Evolutionary conservation across 306 rosid species (phyloP).

Genomic region (Styphnolobium japonicum): DNA sequence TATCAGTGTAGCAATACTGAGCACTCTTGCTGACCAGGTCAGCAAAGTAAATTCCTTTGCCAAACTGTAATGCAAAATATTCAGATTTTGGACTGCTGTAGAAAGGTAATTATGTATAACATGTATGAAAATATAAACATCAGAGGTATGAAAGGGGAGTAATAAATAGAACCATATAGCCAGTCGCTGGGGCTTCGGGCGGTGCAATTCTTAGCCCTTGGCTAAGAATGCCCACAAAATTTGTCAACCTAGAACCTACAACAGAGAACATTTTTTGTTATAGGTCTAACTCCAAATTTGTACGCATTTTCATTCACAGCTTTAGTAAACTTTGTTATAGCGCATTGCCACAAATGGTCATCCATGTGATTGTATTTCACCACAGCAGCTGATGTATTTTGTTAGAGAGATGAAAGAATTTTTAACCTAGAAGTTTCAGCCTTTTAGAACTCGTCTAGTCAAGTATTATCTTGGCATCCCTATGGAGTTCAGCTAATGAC

Average conservation of each 20-base stretch:
- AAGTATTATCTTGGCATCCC: slow-evolving; percentile 10
- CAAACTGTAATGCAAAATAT: slow-evolving; percentile 67
- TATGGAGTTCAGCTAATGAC: background rate
- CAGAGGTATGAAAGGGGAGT: background rate
- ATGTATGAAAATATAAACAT: background rate
- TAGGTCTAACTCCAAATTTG: background rate
- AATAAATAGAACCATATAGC: slow-evolving; percentile 71
- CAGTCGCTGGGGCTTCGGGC: slow-evolving; percentile 98
- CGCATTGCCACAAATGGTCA: slow-evolving; percentile 12
- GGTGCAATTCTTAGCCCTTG: slow-evolving; percentile 99
- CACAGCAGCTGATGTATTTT: background rate
- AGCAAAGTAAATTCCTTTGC: slow-evolving; percentile 94
- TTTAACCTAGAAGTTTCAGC: background rate
- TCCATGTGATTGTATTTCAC: slow-evolving; percentile 4
- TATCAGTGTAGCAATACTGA: slow-evolving; percentile 96
- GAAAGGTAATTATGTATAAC: background rate
- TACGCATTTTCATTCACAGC: background rate
- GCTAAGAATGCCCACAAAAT: slow-evolving; percentile 89
- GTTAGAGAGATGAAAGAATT: background rate
- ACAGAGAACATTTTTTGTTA: slow-evolving; percentile 5
- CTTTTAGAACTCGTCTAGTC: background rate
- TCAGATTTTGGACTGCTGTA: slow-evolving; percentile 1
- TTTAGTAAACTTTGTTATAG: background rate
- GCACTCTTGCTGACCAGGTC: slow-evolving; percentile 96
- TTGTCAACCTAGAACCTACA: slow-evolving; percentile 90